Conservation (phyloP, 495 filamentous ascomycete species). For the Choiromyces venosus region DNA sequence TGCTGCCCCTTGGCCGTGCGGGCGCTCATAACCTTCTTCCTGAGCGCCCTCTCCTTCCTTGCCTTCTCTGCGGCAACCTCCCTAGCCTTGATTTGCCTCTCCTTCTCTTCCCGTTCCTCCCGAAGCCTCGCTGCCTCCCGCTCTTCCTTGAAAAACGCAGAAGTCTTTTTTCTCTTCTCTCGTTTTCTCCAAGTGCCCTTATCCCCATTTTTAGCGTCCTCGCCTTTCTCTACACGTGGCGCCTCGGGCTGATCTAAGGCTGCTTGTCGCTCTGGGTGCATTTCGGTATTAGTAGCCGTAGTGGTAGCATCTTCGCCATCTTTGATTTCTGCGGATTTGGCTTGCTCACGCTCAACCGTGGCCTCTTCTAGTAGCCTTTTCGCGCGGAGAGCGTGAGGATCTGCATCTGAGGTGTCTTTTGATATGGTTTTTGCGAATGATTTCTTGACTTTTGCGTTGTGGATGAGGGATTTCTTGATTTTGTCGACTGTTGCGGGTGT, state of each 20-base stretch:
- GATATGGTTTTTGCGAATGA: constrained; percentile 68
- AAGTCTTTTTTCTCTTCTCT: constrained; percentile 51
- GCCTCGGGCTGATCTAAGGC: constrained; percentile 53
- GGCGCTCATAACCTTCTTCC: constrained; percentile 50
- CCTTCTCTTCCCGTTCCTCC: constrained; percentile 53
- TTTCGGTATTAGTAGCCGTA: constrained; percentile 46
- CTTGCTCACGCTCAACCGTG: constrained; percentile 28
- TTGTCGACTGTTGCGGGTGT: constrained; percentile 62
- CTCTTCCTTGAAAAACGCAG: constrained; percentile 71
- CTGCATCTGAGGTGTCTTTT: constrained; percentile 39
- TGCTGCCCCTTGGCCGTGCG: constrained; percentile 56
- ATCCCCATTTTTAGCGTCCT: constrained; percentile 24
- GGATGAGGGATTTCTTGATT: constrained; percentile 84
- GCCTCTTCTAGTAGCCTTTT: constrained; percentile 40
- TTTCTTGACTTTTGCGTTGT: constrained; percentile 91
- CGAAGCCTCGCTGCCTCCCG: constrained; percentile 62
- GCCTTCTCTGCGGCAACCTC: constrained; percentile 63
- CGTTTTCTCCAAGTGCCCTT: constrained; percentile 38
- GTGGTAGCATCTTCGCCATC: constrained; percentile 32
- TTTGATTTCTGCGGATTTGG: constrained; percentile 11
- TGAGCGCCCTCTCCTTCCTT: constrained; percentile 68
- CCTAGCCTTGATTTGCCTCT: constrained; percentile 54
- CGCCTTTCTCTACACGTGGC: constrained; percentile 37
- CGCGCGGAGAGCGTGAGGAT: constrained; percentile 32
- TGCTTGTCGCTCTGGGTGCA: constrained; percentile 68